phyloP scores from a whole-genome alignment of 2,329 filamentous ascomycete species.

The Fusarium dlaminii region DNA sequence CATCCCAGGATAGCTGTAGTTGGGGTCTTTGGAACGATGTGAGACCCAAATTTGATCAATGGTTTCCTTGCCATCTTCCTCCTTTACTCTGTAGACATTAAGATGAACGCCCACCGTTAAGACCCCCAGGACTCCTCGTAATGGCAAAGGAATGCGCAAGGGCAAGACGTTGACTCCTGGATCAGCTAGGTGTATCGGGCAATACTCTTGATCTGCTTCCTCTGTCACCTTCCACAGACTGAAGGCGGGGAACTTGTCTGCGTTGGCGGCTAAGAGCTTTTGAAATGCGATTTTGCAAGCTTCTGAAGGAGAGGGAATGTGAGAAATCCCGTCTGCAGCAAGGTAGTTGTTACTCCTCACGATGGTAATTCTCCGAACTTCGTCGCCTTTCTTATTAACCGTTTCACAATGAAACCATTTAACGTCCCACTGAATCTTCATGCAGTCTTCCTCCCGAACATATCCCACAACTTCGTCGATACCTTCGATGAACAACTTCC shows the following conservation, averaged over 20 bases:
- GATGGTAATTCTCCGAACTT: slow-evolving; percentile 17
- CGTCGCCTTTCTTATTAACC: neutral
- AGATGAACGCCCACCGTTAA: slow-evolving; percentile 51
- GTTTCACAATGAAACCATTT: slow-evolving; percentile 13
- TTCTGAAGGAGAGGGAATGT: slow-evolving; percentile 17
- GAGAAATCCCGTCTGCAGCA: neutral
- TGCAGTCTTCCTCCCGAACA: slow-evolving; percentile 19
- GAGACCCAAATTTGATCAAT: slow-evolving; percentile 49
- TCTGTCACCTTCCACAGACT: slow-evolving; percentile 1
- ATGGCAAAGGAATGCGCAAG: slow-evolving; percentile 44
- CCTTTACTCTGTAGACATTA: slow-evolving; percentile 47
- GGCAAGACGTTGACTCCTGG: slow-evolving; percentile 31
- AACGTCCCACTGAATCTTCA: slow-evolving; percentile 26
- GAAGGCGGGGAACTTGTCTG: slow-evolving; percentile 41
- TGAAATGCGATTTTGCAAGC: neutral
- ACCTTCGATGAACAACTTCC: slow-evolving; percentile 29
- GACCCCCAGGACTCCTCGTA: slow-evolving; percentile 49
- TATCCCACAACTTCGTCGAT: slow-evolving; percentile 34
- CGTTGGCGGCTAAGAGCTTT: slow-evolving; percentile 36
- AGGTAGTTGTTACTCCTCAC: neutral
- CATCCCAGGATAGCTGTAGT: slow-evolving; percentile 47
- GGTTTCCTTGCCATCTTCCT: slow-evolving; percentile 28
- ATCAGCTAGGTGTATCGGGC: slow-evolving; percentile 44
- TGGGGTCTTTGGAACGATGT: slow-evolving; percentile 39
- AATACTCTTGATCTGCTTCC: slow-evolving; percentile 35